Base-by-base conservation (phyloP, 192 early-diverging fungal species). In the Mortierella claussenii region DNA sequence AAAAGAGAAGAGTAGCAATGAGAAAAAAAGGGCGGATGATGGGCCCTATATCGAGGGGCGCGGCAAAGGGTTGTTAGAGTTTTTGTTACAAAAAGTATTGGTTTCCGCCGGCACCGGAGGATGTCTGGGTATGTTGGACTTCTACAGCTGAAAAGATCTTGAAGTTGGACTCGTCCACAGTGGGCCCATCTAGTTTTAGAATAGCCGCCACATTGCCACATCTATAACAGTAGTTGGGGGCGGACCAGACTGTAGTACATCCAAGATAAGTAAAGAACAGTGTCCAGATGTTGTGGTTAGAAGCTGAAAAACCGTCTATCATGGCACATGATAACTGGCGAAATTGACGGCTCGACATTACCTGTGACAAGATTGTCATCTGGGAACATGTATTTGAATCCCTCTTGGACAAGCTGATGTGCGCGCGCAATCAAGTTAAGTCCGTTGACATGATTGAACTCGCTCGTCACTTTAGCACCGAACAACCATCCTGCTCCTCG, bases 401-500 rank as follows among this genome's bases (percentile, higher is more conserved):
- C 96, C 76, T 99, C 97, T 82, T 97, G 96, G 21, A 97, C 96
- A 49, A 99, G 86, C 71, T 99, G 97, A 83, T 99, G 97, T 4
- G 97, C 97, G 23, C 97, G 86, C 20, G 96, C 93, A 65, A 99
- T 94, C 18, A 97, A 83, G 23, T 88, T 89, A 45, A 99, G 82
- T 27, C 86, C 89, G 78, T 99, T 99, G 68, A 96, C 90, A 53
- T 97, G 92, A 66, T 95, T 91, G 78, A 99, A 99, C 88, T 96
- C 90, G n/a, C 91, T 91, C 48, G 96, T 97, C 36, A 96, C 94
- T 82, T 95, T 93, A 33, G 89, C 86, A 7, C 97, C 97, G 86
- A 99, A 99, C 18, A 97, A 82, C 91, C 94, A 99, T 43, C 97
- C 98, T 43, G 96, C 96, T 37, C 96, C 97, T 55, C 96, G 80